Evolutionary conservation across 352 stramenopile genomes (phyloP), one percentile per base, ranked within the genome.

Genomic region (Phytopythium cucurbitacearum): DNA sequence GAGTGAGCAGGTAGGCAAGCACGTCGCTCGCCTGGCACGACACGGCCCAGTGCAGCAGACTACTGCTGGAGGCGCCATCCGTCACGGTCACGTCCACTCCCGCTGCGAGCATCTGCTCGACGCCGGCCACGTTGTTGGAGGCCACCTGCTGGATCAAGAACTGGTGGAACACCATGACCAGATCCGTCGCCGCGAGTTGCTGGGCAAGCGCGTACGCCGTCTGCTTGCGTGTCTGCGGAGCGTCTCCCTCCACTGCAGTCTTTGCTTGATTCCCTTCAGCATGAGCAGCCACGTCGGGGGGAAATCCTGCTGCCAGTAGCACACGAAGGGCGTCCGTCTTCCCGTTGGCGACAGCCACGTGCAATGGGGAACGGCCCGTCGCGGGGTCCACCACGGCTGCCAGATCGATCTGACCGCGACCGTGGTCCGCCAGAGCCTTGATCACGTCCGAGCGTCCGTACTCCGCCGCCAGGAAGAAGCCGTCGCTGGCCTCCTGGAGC

Each of bases 111-210:
- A 95, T 63, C 40, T 78, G 67, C 54, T 58, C 56, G 28, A 95
- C 78, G 40, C 73, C 73, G 1, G 61, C 40, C 2, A 81, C 69
- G 59, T 84, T 64, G 48, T 93, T 79, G 13, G 71, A 70, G 16
- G 85, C 85, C 35, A 95, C 69, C 45, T 95, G 74, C 54, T 95
- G 85, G 43, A 95, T 82, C n/a, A 82, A 60, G 59, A 92, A 95
- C 63, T 95, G 85, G 53, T 90, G 80, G 53, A 95, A 95, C 28
- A 92, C 82, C 49, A 85, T 71, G 33, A 95, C 48, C 21, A 92
- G 60, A 37, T 91, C 78, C 36, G 68, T 53, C 32, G 72, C 71
- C 42, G 82, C 67, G 21, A 85, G 59, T 43, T 84, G 59, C 57
- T 86, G 60, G 11, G 85, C 82, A 32, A 95, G 49, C 43, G 64